Base-by-base conservation (phyloP, 2,329 filamentous ascomycete genomes). In the Amesomyces nigricolor region DNA sequence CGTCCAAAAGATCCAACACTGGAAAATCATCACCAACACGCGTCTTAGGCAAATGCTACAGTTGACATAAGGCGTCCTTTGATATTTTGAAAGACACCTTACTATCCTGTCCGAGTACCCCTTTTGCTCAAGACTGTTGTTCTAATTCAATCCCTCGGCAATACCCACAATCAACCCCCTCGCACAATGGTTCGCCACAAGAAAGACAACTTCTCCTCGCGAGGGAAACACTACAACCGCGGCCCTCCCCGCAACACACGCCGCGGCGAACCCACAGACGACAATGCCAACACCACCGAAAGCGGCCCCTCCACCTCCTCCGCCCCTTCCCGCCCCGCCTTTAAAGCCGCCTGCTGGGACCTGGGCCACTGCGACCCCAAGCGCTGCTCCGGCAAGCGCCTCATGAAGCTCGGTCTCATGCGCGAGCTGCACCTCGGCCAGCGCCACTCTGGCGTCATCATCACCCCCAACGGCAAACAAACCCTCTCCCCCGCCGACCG, bases 321-420 rank as follows among this genome's bases (percentile, higher is more conserved):
- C 44, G n/a, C 35, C 47, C 4, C 22, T 4, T 58, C 66, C 47
- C 80, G 65, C 61, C 84, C 73, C 39, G 67, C 75, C 19, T 96
- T 91, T 80, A 95, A 95, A 73, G 92, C 94, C 47, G 94, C 92
- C 57, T 96, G 92, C 71, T 99, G 94, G 94, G 94, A 99, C 68
- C 79, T 99, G 35, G 92, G 91, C 59, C 94, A 99, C 75, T 99
- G 94, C 76, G 94, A 99, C 68, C 90, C 92, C 8, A 97, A 96
- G 72, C 80, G 92, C 64, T 99, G 94, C 73, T 96, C 91, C 0
- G 94, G 94, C 32, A 99, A 99, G 76, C 86, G 89, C 61, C 80
- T 99, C 35, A 96, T 99, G 81, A 86, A 87, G 61, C 81, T 95
- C 53, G 92, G 92, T 3, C 77, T 96, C 66, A 96, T 99, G 90